Base-by-base conservation (phyloP, 2,329 filamentous ascomycete genomes). In the Nakataea oryzae region DNA sequence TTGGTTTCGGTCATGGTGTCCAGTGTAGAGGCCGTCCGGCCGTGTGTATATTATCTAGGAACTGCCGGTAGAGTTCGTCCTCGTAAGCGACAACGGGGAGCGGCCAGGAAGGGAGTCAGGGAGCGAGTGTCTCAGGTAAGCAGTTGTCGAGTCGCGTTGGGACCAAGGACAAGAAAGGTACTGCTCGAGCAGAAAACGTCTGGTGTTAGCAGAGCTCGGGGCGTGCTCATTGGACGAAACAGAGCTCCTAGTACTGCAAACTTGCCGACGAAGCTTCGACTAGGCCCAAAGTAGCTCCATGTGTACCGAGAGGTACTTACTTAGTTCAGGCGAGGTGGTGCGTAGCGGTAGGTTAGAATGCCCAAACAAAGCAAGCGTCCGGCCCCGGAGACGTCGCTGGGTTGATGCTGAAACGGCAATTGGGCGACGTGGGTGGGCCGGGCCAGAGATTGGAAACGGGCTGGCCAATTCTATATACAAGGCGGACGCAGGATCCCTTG, bases 1-100 rank as follows among this genome's bases (percentile, higher is more conserved):
- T 66, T 65, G 62, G 66, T 63, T 21, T 64, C 64, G 60, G 66
- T 50, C 41, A 50, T 50, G 6, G 41, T 50, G 17, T 29, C 21
- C 34, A 24, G 13, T 58, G 57, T 27, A 24, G 30, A 34, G 24
- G 57, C 11, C 7, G 30, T 24, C 57, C 32, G 32, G 12, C 26
- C 28, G 29, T 26, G 21, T 41, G 29, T 41, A 17, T 58, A 58
- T 27, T n/a, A 17, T 21, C 9, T 47, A 47, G 11, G 14, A 17
- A 47, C 34, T 6, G 41, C 17, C 21, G 41, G 21, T 6, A 9
- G 11, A 8, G 21, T n/a, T 50, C 41, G 41, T 21, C 41, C n/a
- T 47, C 6, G 41, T 2, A 47, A 21, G 41, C 17, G 41, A 47
- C 8, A n/a, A 47, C 6, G 17, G 3, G 14, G 41, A 21, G 41